Evolutionary conservation across 441 rosid species (phyloP), one percentile per base, ranked within the genome.

Genomic region (Adansonia rubrostipa): DNA sequence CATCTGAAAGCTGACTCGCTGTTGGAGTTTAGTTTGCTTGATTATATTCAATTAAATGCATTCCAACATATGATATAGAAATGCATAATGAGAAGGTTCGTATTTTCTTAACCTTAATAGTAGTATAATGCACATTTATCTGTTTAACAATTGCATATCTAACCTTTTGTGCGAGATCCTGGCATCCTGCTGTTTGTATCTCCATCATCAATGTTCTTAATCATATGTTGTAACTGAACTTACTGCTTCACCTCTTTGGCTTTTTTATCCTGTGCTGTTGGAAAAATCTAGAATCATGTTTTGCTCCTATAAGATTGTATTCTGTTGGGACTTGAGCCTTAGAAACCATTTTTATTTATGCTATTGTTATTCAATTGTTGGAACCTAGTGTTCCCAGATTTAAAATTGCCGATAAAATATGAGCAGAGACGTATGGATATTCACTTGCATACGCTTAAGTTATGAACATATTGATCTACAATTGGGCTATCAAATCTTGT

Each of bases 121-220:
- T 48, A 20, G 50, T 36, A 56, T 19, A 71, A 56, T 40, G 33
- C 65, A 17, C 9, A 3, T 72, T 56, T 40, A 56, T 72, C n/a
- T 72, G 50, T 71, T 72, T 11, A 71, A 28, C 6, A 17, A 71
- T 70, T 70, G 24, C 60, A 71, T 15, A 51, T 45, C 60, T 71
- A 24, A 24, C 89, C 50, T 69, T 48, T 13, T 69, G 42, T 48
- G 42, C 57, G 13, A 48, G 58, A 69, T 69, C 19, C 14, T 61
- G 15, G 15, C 40, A 28, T 61, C 40, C n/a, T 22, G 40, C 17
- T 69, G 17, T 69, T 48, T 10, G 42, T 24, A 69, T 53, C 73
- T 51, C 57, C 44, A 9, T 28, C 9, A 44, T 50, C 14, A 13
- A 24, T 24, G 45, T 14, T 20, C 13, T 70, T 19, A 51, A 33